Conservation (phyloP, 2,329 filamentous ascomycete species). For the Lasiodiplodia theobromae region DNA sequence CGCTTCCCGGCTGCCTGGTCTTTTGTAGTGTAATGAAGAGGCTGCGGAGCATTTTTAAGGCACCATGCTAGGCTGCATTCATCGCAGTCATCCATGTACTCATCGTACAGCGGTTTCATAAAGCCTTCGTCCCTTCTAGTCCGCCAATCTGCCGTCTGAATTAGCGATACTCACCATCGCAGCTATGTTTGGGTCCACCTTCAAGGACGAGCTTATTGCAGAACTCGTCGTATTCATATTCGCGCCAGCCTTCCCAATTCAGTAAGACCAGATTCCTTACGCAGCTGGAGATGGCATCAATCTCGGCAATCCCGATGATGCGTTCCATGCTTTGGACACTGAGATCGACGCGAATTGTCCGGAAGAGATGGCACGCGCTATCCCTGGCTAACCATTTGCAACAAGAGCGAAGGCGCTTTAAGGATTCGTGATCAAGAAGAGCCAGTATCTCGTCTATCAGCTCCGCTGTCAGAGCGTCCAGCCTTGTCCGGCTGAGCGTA, state of each 20-base stretch:
- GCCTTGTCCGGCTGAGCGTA: background rate
- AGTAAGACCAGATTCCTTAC: background rate
- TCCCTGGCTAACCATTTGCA: background rate
- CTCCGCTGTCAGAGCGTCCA: background rate
- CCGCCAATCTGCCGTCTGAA: background rate
- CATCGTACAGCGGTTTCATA: background rate
- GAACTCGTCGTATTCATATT: background rate
- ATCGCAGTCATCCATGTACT: background rate
- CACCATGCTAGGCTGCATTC: background rate
- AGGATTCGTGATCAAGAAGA: background rate
- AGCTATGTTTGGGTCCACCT: background rate
- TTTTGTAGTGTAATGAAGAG: background rate
- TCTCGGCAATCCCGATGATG: background rate
- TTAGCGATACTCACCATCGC: background rate
- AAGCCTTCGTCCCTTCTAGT: background rate
- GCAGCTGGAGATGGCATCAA: background rate
- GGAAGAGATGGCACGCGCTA: background rate
- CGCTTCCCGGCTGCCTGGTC: background rate
- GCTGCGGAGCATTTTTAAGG: background rate
- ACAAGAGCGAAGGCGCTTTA: background rate
- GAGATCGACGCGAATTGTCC: background rate
- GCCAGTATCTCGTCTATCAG: background rate
- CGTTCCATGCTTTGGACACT: background rate
- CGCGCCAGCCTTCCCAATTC: background rate
- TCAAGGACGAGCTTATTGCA: background rate